Evolutionary conservation across 1,284 basidiomycete species (phyloP), one percentile per base, ranked within the genome.

Genomic region (Cystobasidiaceae sp.): DNA sequence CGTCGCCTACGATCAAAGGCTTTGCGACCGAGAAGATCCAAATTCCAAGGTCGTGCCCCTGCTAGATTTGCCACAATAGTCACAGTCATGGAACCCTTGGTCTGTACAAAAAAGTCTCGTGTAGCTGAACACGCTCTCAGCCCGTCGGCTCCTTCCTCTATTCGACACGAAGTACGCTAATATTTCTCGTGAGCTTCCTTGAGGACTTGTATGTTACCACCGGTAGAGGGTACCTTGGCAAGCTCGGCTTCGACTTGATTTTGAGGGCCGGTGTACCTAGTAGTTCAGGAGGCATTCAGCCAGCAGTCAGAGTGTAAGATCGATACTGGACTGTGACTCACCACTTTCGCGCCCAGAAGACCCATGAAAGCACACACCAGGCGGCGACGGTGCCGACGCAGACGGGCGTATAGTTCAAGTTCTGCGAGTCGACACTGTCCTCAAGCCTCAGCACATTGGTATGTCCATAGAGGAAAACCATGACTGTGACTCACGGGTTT

Each of bases 321-420:
- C 37, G n/a, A 39, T 39, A 39, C n/a, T 11, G n/a, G 37, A 11
- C 11, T 39, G n/a, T n/a, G n/a, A 39, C 37, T 11, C 37, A 39
- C 37, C 37, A 39, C n/a, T 86, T 71, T 83, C 85, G 57, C 86
- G 19, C 11, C 85, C 43, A 86, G 86, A 88, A 70, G 85, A 85
- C 2, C 81, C 81, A 39, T 11, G 37, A 39, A 11, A 39, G 37
- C 13, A 85, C 71, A 64, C 82, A 80, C 73, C 86, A 87, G 1
- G 76, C 66, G 8, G 85, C 73, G 23, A 88, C 84, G 69, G 87
- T 85, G 0, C 84, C 86, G 21, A 88, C 85, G 8, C 86, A 86
- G 15, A 88, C 86, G 41, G 85, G 80, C 0, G 86, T 77, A 72
- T 88, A 88, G 75, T 88, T 88, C 64, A 89, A 77, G 4, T 86